Conservation (phyloP, 768 basidiomycete species). For the Lentinula boryana region DNA sequence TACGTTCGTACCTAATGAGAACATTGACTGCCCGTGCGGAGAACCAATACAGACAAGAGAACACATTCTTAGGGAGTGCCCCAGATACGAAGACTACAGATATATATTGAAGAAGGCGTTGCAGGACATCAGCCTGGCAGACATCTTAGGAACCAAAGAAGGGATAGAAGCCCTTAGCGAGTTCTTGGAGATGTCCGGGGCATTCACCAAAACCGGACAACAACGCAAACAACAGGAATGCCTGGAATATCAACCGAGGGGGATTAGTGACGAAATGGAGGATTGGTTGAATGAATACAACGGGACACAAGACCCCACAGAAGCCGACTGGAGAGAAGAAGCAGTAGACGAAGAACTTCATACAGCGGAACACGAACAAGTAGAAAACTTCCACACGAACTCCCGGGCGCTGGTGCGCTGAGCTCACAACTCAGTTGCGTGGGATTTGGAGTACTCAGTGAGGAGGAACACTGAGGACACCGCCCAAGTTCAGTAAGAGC, state of each 20-base stretch:
- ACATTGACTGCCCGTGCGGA: background rate
- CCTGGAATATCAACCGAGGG: background rate
- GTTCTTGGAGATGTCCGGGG: constrained; percentile 13
- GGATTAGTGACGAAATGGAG: background rate
- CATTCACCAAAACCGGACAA: constrained; percentile 13
- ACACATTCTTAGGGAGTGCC: constrained; percentile 13
- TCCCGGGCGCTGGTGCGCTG: too few species aligned
- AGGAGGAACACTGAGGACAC: too few species aligned
- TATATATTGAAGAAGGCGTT: constrained; percentile 10
- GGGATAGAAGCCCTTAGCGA: constrained; percentile 16
- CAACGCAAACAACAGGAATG: background rate
- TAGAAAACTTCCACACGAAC: too few species aligned
- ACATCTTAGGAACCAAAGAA: constrained; percentile 15
- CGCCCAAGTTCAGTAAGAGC: too few species aligned
- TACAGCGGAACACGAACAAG: too few species aligned
- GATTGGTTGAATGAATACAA: background rate
- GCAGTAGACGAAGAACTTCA: background rate
- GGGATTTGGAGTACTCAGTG: too few species aligned
- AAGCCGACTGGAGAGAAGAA: background rate
- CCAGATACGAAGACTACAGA: constrained; percentile 11
- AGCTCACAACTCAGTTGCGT: too few species aligned
- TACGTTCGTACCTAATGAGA: background rate
- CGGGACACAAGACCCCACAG: background rate
- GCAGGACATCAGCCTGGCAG: constrained; percentile 6
- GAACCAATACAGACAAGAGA: background rate